These are phyloP conservation scores for Apiospora saccharicola DNA, from an alignment of 2,329 filamentous ascomycete genomes.

Conservation along the genomic window DNA sequence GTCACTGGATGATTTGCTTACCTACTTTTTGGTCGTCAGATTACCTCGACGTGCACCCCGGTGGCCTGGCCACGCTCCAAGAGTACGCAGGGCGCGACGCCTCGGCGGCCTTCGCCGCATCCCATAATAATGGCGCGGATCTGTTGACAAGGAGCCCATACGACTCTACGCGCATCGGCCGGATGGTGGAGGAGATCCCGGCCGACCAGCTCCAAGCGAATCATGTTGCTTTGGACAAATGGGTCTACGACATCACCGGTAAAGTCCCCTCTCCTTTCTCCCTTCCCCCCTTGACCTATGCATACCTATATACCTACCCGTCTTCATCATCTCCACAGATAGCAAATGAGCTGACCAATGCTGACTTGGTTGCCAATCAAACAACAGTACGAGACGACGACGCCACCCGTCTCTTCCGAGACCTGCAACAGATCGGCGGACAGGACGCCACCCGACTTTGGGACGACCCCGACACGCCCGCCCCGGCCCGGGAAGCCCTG, in stretches of 20 bases:
- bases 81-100: background rate
- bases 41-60: background rate
- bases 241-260: background rate
- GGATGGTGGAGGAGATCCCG: background rate
- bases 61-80: background rate
- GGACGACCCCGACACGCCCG: background rate
- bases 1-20: background rate
- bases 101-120: background rate
- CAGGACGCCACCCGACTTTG: background rate
- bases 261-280: background rate
- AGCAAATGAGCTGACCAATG: background rate
- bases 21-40: background rate
- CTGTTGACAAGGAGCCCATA: background rate
- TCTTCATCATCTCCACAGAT: background rate
- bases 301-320: too few species aligned
- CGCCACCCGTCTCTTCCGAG: background rate
- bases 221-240: background rate
- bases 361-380: accelerated
- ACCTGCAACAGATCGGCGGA: background rate
- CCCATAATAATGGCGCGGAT: background rate
- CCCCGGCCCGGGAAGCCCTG: background rate
- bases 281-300: background rate
- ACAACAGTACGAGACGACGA: background rate
- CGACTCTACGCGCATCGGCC: background rate
- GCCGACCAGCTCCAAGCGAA: background rate